Base-by-base conservation (phyloP, 192 early-diverging fungal genomes). In the Coemansia reversa region DNA sequence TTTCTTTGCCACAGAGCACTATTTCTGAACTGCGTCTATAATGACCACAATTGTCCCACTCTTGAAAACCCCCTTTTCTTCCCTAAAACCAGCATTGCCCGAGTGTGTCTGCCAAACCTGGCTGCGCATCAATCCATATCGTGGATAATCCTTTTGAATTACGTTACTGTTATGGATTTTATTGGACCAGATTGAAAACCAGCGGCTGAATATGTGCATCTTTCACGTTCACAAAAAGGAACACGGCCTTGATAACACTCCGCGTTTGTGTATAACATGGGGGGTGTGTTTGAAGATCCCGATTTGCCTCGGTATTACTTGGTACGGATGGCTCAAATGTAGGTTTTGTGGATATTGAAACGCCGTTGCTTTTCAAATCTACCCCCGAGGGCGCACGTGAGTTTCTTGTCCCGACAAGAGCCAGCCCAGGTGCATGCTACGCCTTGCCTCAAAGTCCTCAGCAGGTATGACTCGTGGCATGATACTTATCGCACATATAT, bases 351-450 rank as follows among this genome's bases (percentile, higher is more conserved):
- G 94, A 97, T 57, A 90, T 97, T n/a, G 94, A 97, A 66, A 97
- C 94, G 7, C 94, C 94, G 9, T 82, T 86, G 51, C 82, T 97
- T 32, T 94, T 94, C 80, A 94, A 94, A 65, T 91, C 90, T 16
- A 94, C 94, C 11, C 92, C 94, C 22, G 94, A 97, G 67, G 94
- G 94, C 14, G 93, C 94, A 3, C 78, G 94, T 11, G 94, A 97
- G 74, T 97, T 93, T 65, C 79, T 97, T n/a, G 94, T 97, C 1
- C 94, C 94, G 5, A 97, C 94, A 7, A 79, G 93, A 32, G 79
- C 83, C 29, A 67, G 52, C 33, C 64, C 70, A 24, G 91, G 89
- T 27, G 55, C 72, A 20, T 94, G 93, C 62, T 97, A 93, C 60
- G 93, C 94, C 0, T 83, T 97, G 22, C 88, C 94, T 12, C 94